phyloP scores from a whole-genome alignment of 2,329 filamentous ascomycete species.

The Fusarium staphyleae region DNA sequence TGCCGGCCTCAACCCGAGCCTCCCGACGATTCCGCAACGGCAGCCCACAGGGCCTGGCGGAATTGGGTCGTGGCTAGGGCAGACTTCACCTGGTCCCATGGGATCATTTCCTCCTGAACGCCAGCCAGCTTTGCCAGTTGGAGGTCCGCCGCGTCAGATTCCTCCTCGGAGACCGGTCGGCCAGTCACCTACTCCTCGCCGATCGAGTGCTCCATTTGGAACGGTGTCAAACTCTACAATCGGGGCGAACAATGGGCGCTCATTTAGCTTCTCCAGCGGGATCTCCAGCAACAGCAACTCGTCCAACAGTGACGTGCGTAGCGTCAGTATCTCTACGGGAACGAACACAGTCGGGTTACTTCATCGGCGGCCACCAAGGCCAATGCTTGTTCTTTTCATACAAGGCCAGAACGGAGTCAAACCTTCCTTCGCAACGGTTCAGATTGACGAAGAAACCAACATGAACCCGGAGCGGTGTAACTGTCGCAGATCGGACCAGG shows the following conservation, averaged over 20 bases:
- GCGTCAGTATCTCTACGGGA: conserved; percentile 38
- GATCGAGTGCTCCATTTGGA: conserved; percentile 17
- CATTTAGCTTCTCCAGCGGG: conserved; percentile 35
- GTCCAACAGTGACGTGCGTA: conserved; percentile 36
- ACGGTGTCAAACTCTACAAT: conserved; percentile 14
- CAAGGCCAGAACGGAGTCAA: conserved; percentile 31
- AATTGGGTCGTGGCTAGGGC: conserved; percentile 29
- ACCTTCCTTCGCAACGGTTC: conserved; percentile 42
- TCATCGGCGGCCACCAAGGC: conserved; percentile 43
- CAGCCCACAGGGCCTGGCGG: conserved; percentile 17
- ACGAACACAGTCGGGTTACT: conserved; percentile 42
- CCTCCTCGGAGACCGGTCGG: conserved; percentile 29
- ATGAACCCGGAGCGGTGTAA: conserved; percentile 47
- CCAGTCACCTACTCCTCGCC: conserved; percentile 27
- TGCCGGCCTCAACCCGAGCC: conserved; percentile 20
- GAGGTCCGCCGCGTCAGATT: conserved; percentile 16
- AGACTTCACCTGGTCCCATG: conserved; percentile 26
- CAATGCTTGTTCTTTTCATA: conserved; percentile 47
- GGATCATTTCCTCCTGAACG: conserved; percentile 22
- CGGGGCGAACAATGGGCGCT: conserved; percentile 21
- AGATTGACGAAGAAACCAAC: conserved; percentile 44
- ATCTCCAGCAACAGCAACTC: conserved; percentile 39
- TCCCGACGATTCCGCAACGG: conserved; percentile 33
- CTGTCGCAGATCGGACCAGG: conserved; percentile 41
- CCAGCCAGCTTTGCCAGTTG: conserved; percentile 13